Conservation (phyloP, 306 rosid species). For the Castanea crenata region DNA sequence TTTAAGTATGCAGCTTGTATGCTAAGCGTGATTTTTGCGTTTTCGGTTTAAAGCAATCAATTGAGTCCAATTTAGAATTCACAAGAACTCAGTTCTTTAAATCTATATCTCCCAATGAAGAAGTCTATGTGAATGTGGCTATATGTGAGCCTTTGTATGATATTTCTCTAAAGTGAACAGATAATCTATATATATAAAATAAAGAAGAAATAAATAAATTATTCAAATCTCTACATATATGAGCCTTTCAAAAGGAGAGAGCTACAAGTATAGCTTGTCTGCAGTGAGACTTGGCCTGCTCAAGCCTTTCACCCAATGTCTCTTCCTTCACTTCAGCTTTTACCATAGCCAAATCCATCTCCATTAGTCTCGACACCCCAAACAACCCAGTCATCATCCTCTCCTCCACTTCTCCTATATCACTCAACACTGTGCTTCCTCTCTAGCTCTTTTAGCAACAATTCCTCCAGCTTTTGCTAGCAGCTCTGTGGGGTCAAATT, state of each 20-base stretch:
- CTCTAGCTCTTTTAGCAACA: constrained; percentile 86
- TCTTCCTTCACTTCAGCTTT: constrained; percentile 85
- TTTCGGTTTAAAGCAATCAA: too few relatives aligned
- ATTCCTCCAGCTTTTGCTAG: constrained; percentile 77
- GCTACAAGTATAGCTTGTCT: constrained; percentile 96
- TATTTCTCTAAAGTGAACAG: too few relatives aligned
- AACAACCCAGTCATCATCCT: constrained; percentile 78
- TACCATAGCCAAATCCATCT: constrained; percentile 90
- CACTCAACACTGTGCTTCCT: constrained; percentile 78
- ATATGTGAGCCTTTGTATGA: too few relatives aligned
- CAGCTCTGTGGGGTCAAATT: constrained; percentile 67
- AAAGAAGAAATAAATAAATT: not conserved
- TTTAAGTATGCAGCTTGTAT: too few relatives aligned
- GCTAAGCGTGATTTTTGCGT: too few relatives aligned
- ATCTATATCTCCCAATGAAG: too few relatives aligned
- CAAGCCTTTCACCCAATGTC: constrained; percentile 65
- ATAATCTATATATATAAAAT: not conserved
- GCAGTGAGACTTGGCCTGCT: constrained; percentile 86
- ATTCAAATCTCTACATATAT: not conserved
- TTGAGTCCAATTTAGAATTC: too few relatives aligned
- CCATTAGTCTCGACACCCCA: constrained; percentile 77
- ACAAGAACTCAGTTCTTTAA: too few relatives aligned
- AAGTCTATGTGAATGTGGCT: too few relatives aligned
- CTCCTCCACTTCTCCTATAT: constrained; percentile 81
- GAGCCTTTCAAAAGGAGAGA: constrained; percentile 54